Evolutionary conservation across 1,139 yeast genomes (phyloP).

Genomic region (Kodamaea arcana): DNA sequence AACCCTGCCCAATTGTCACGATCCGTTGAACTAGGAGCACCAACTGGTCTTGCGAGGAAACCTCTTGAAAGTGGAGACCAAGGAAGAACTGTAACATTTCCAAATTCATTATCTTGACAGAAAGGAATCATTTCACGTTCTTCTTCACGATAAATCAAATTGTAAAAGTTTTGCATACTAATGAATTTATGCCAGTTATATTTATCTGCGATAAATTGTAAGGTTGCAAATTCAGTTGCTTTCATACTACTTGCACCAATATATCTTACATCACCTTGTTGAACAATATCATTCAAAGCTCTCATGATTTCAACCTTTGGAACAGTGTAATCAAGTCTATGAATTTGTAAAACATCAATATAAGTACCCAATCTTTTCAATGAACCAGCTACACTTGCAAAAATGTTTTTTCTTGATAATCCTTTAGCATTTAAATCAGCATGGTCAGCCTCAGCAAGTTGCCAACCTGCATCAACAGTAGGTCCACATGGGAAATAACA

Average conservation of each 20-base stretch:
- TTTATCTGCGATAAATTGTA: constrained; percentile 15
- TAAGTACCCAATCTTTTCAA: constrained; percentile 17
- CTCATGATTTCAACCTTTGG: constrained; percentile 16
- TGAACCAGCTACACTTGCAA: constrained; percentile 15
- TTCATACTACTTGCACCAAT: constrained; percentile 18
- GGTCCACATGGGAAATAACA: constrained; percentile 9
- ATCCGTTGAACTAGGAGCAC: constrained; percentile 14
- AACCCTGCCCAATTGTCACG: constrained; percentile 10
- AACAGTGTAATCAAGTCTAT: constrained; percentile 12
- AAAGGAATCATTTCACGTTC: constrained; percentile 57
- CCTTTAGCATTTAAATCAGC: constrained; percentile 12
- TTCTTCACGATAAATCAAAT: constrained; percentile 54
- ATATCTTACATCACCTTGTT: constrained; percentile 13
- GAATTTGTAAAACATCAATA: constrained; percentile 18
- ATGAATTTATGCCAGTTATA: constrained; percentile 41
- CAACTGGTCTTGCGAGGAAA: constrained; percentile 37
- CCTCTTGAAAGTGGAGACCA: constrained; percentile 53
- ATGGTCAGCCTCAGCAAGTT: constrained; percentile 5
- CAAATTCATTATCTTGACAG: constrained; percentile 33
- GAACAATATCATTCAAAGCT: constrained; percentile 15
- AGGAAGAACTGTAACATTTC: constrained; percentile 47
- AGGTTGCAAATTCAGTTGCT: constrained; percentile 14
- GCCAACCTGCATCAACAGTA: constrained; percentile 5
- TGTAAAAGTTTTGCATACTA: constrained; percentile 57
- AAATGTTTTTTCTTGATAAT: constrained; percentile 16